phyloP scores from a whole-genome alignment of 2,329 filamentous ascomycete genomes.

The Hymenoscyphus fructigenus region DNA sequence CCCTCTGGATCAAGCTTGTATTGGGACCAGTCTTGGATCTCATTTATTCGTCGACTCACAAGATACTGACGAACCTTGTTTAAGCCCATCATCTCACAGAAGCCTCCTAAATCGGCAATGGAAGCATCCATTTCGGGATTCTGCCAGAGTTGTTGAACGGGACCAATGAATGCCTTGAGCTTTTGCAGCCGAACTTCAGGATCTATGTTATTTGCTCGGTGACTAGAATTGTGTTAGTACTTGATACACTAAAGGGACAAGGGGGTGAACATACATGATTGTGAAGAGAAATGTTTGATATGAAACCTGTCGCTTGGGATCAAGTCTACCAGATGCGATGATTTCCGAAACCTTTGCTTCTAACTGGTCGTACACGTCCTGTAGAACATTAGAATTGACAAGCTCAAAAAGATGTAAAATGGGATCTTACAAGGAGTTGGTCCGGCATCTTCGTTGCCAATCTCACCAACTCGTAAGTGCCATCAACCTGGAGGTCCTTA shows the following conservation, averaged over 20 bases:
- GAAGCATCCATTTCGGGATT: constrained; percentile 65
- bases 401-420: neutral
- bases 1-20: constrained; percentile 77
- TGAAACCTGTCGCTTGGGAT: constrained; percentile 81
- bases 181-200: constrained; percentile 67
- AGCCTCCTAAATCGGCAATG: constrained; percentile 72
- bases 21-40: constrained; percentile 79
- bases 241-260: neutral
- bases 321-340: constrained; percentile 67
- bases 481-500: constrained; percentile 81
- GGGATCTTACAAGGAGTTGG: constrained; percentile 62
- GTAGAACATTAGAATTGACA: constrained; percentile 20
- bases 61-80: constrained; percentile 81
- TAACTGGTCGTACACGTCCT: constrained; percentile 82
- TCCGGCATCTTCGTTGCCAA: constrained; percentile 89
- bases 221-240: constrained; percentile 48
- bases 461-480: constrained; percentile 83
- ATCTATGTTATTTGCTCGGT: constrained; percentile 77
- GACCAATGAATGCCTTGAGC: constrained; percentile 75
- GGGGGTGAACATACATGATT: constrained; percentile 62
- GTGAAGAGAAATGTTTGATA: constrained; percentile 92
- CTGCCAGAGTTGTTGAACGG: constrained; percentile 79
- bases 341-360: constrained; percentile 81
- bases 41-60: constrained; percentile 67
- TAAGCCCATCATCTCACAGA: constrained; percentile 77